Conservation (phyloP, 371 early-diverging fungal species). For the Rhizopus arrhizus region DNA sequence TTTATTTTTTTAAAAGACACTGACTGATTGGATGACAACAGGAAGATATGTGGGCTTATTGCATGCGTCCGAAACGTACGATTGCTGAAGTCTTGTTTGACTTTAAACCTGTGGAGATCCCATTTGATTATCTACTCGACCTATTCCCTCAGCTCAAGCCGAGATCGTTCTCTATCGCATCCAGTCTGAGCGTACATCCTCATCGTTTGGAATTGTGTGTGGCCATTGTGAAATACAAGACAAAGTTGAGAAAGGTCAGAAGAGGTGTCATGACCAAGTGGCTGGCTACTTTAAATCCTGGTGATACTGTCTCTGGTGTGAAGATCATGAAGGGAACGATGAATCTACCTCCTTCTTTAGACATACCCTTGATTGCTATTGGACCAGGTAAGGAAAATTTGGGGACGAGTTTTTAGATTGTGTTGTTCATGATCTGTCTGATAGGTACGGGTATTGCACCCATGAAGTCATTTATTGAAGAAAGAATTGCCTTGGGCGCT, state of each 20-base stretch:
- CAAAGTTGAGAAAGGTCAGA: slow-evolving; percentile 69
- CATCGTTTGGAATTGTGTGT: slow-evolving; percentile 71
- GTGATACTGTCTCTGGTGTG: slow-evolving; percentile 53
- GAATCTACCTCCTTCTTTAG: slow-evolving; percentile 57
- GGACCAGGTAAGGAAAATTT: slow-evolving; percentile 63
- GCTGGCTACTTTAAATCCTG: slow-evolving; percentile 55
- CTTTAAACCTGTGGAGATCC: slow-evolving; percentile 73
- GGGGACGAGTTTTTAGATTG: too few species aligned
- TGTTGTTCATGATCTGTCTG: background rate
- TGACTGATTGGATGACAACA: slow-evolving; percentile 22
- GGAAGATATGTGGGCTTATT: slow-evolving; percentile 87
- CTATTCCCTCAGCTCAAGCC: slow-evolving; percentile 77
- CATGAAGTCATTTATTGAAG: slow-evolving; percentile 82
- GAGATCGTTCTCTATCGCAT: slow-evolving; percentile 85
- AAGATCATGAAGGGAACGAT: slow-evolving; percentile 76
- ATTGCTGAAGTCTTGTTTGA: slow-evolving; percentile 84
- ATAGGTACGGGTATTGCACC: slow-evolving; percentile 89
- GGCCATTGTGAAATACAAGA: slow-evolving; percentile 86
- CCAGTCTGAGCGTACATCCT: slow-evolving; percentile 51
- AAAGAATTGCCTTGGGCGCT: slow-evolving; percentile 54
- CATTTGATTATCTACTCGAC: slow-evolving; percentile 82
- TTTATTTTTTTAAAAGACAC: background rate
- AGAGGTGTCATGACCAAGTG: slow-evolving; percentile 85
- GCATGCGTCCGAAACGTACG: slow-evolving; percentile 77
- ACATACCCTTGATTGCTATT: slow-evolving; percentile 69